Percentiles rank a stretch among this genome's conserved stretches.
phyloP scores from a whole-genome alignment of 1,284 basidiomycete genomes.

The Amylostereum areolatum region DNA sequence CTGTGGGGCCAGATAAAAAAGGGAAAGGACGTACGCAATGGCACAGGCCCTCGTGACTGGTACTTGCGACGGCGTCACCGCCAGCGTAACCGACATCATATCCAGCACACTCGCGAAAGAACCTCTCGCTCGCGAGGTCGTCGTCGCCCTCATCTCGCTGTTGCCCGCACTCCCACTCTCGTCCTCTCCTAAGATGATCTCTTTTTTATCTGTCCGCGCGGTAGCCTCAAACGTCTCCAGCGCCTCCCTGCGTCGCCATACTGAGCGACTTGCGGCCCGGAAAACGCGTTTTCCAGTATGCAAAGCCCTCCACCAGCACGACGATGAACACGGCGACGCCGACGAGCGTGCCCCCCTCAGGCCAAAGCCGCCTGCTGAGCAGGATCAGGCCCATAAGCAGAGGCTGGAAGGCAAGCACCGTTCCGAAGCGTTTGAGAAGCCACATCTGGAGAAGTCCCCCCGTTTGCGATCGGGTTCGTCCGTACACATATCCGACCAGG shows the following conservation, averaged over 20 bases:
- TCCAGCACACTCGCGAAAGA: constrained; percentile 73
- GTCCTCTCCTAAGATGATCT: constrained; percentile 35
- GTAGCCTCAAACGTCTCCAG: constrained; percentile 44
- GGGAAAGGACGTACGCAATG: constrained; percentile 46
- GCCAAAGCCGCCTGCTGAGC: constrained; percentile 61
- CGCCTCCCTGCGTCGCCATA: constrained; percentile 52
- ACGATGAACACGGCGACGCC: constrained; percentile 49
- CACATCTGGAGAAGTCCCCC: constrained; percentile 70
- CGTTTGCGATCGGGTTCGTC: constrained; percentile 61
- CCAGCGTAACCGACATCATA: constrained; percentile 74
- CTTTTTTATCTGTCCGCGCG: constrained; percentile 29
- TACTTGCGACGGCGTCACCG: constrained; percentile 59
- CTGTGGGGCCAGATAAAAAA: background rate
- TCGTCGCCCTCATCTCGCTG: constrained; percentile 34
- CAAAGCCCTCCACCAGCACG: constrained; percentile 53
- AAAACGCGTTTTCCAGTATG: constrained; percentile 39
- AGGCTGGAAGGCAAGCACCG: constrained; percentile 64
- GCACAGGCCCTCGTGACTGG: constrained; percentile 53
- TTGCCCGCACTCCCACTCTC: constrained; percentile 46
- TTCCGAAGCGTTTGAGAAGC: constrained; percentile 64
- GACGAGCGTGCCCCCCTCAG: constrained; percentile 58
- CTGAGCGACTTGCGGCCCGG: constrained; percentile 45
- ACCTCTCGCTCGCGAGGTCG: constrained; percentile 40
- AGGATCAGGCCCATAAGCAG: constrained; percentile 68
- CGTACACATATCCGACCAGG: constrained; percentile 71